A percentile compares a stretch with the other conserved stretches of the same genome.
Conservation (phyloP, 139 green algal genomes). For the Asterochloris sp. region DNA sequence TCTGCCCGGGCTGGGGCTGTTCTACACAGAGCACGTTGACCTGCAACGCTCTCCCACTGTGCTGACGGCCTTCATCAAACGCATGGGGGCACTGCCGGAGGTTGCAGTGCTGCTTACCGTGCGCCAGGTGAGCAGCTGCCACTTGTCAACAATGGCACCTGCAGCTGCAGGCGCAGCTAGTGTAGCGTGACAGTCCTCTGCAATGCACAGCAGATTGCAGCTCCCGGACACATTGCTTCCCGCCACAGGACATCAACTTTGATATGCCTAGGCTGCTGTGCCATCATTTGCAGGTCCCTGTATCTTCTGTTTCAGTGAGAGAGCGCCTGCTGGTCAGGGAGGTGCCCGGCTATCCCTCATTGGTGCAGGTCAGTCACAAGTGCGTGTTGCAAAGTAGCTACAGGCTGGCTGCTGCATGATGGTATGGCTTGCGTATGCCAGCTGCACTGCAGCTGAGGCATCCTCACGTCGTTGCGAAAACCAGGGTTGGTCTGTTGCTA, state of each 20-base stretch:
- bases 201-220: not conserved
- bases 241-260: not conserved
- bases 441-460: too few relatives aligned
- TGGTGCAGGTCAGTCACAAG: not conserved
- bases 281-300: not conserved
- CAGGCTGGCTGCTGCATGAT: too few relatives aligned
- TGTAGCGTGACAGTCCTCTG: not conserved
- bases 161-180: not conserved
- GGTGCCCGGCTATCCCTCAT: not conserved
- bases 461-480: too few relatives aligned
- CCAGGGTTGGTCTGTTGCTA: too few relatives aligned
- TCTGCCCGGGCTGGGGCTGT: not conserved
- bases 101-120: not conserved
- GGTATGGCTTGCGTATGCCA: too few relatives aligned
- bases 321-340: slow-evolving; percentile 4
- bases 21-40: slow-evolving; percentile 1
- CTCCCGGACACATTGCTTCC: not conserved
- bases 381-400: too few relatives aligned
- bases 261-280: not conserved
- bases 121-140: not conserved
- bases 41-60: not conserved
- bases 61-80: not conserved
- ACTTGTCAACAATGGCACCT: not conserved
- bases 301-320: slow-evolving; percentile 1
- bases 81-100: not conserved